These are phyloP conservation scores for Phytomonas francai DNA, from an alignment of 208 protist species.

Conservation along the genomic window DNA sequence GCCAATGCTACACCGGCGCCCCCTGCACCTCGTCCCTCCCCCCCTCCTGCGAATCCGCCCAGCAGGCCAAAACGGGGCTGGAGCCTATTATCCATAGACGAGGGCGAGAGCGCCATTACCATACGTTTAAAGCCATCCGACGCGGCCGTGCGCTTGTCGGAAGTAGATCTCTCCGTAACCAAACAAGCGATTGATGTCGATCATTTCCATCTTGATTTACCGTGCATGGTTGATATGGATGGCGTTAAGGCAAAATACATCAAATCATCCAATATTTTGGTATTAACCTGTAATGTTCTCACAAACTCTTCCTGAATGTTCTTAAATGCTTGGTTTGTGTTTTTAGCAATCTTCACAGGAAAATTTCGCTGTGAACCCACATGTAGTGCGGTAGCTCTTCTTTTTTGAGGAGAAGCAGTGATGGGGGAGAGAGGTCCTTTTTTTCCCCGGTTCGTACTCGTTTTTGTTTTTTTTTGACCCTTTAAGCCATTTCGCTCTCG, in stretches of 20 bases:
- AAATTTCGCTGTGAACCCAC: not conserved
- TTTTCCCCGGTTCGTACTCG: not conserved
- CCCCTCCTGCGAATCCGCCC: not conserved
- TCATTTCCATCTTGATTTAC: constrained; percentile 24
- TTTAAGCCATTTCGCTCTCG: constrained; percentile 7
- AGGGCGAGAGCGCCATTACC: constrained; percentile 10
- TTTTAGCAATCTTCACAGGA: not conserved
- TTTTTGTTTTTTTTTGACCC: not conserved
- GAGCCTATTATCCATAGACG: constrained; percentile 15
- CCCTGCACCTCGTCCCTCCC: not conserved
- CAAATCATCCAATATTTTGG: constrained; percentile 19
- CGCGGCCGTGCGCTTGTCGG: constrained; percentile 27
- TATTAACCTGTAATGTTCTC: not conserved
- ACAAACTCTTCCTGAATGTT: not conserved
- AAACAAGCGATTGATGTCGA: constrained; percentile 44
- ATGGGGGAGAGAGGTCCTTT: not conserved
- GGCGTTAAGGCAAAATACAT: constrained; percentile 49
- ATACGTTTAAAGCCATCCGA: constrained; percentile 31
- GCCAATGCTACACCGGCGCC: not conserved
- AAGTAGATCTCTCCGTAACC: constrained; percentile 45
- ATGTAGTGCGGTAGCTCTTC: not conserved
- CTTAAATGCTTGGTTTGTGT: not conserved
- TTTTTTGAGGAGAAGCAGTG: not conserved
- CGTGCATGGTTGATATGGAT: constrained; percentile 28
- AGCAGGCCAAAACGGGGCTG: constrained; percentile 5